A percentile compares a stretch with the other conserved stretches of the same genome.
Evolutionary conservation across 495 filamentous ascomycete species (phyloP).

Genomic region (Penicillium steckii): DNA sequence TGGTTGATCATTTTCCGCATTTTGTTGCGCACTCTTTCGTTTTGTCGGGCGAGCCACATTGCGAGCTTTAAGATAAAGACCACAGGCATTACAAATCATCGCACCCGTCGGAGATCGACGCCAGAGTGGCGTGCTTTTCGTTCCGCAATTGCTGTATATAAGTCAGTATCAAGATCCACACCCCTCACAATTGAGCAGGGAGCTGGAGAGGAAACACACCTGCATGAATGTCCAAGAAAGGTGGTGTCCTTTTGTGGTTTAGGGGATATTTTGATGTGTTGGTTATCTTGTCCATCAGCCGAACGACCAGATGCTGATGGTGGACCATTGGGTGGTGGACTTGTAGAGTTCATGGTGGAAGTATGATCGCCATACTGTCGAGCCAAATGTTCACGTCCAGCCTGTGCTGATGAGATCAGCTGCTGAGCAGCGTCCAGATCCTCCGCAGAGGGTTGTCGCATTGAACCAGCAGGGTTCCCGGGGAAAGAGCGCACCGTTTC

Average conservation of each 20-base stretch:
- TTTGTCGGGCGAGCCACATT: slow-evolving; percentile 88
- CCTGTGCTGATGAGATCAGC: slow-evolving; percentile 45
- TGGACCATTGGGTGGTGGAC: slow-evolving; percentile 10
- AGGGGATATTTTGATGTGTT: slow-evolving; percentile 31
- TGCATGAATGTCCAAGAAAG: slow-evolving; percentile 55
- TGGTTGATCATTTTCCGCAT: slow-evolving; percentile 26
- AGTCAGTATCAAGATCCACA: not conserved
- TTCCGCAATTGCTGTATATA: slow-evolving; percentile 80
- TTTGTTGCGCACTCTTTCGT: slow-evolving; percentile 58
- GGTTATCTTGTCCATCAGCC: slow-evolving; percentile 7
- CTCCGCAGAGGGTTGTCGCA: slow-evolving; percentile 45
- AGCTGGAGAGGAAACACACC: slow-evolving; percentile 34
- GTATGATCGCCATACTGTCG: slow-evolving; percentile 28
- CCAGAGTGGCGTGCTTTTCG: slow-evolving; percentile 92
- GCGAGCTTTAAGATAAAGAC: slow-evolving; percentile 88
- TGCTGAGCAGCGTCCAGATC: slow-evolving; percentile 49
- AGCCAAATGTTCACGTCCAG: slow-evolving; percentile 38
- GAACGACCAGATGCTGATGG: slow-evolving; percentile 10
- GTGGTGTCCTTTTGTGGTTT: slow-evolving; percentile 39
- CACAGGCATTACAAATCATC: slow-evolving; percentile 97
- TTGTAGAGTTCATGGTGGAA: slow-evolving; percentile 10
- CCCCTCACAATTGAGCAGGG: not conserved
- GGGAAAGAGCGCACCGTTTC: slow-evolving; percentile 41
- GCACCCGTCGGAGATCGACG: slow-evolving; percentile 86
- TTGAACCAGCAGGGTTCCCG: slow-evolving; percentile 27